Conservation (phyloP, 805 yeast genomes). For the Sugiyamaella mastotermitis region DNA sequence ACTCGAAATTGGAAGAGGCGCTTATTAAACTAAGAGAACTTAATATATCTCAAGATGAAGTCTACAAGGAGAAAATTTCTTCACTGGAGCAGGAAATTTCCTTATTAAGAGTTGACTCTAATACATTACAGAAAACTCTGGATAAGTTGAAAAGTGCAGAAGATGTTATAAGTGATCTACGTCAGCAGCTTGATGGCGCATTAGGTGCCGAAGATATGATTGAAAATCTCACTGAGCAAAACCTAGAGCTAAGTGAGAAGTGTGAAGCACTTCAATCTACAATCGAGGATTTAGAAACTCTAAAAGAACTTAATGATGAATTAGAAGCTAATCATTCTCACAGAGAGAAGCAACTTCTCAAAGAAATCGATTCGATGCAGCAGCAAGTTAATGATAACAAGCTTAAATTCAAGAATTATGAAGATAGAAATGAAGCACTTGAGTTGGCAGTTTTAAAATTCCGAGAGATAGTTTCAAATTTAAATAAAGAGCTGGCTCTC, state of each 20-base stretch:
- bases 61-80: conserved; percentile 16
- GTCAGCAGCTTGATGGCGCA: conserved; percentile 29
- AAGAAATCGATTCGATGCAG: conserved; percentile 31
- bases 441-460: conserved; percentile 29
- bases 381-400: conserved; percentile 14
- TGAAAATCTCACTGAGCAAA: conserved; percentile 34
- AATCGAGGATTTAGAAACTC: conserved; percentile 45
- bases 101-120: conserved; percentile 13
- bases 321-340: conserved; percentile 41
- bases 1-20: conserved; percentile 40
- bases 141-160: conserved; percentile 17
- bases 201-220: conserved; percentile 33
- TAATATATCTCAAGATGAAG: conserved; percentile 18
- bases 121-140: conserved; percentile 12
- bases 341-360: conserved; percentile 38
- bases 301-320: conserved; percentile 47
- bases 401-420: conserved; percentile 22
- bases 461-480: conserved; percentile 24
- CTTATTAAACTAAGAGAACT: conserved; percentile 33
- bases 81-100: conserved; percentile 15
- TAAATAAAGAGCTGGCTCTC: conserved; percentile 23
- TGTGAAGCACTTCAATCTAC: conserved; percentile 35
- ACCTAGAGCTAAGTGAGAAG: conserved; percentile 32
- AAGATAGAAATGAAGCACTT: conserved; percentile 29
- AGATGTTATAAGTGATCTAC: conserved; percentile 17